These are phyloP conservation scores for Salix caprea DNA, from an alignment of 345 rosid species.

Conservation along the genomic window DNA sequence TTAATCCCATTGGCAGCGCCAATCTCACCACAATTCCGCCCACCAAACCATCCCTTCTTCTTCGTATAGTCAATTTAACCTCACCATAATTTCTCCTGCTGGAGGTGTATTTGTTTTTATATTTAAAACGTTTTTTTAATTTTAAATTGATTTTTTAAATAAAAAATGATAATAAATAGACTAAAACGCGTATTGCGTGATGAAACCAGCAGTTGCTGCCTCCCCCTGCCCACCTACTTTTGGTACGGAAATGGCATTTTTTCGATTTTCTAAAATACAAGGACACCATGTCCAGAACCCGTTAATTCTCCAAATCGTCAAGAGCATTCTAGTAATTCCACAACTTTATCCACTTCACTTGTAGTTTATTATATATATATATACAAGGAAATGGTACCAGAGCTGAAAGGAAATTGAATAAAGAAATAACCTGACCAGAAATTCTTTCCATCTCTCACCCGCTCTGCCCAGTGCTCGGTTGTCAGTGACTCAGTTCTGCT, in stretches of 20 bases:
- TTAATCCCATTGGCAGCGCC: background rate
- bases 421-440: background rate
- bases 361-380: no score
- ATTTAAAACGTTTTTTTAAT: no score
- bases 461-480: background rate
- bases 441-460: background rate
- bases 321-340: background rate
- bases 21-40: background rate
- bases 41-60: background rate
- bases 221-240: background rate
- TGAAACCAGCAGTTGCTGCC: background rate
- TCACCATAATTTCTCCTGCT: background rate
- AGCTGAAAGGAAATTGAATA: no score
- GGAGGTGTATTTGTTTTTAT: no score
- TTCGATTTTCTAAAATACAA: background rate
- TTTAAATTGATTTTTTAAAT: no score
- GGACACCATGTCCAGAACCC: background rate
- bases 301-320: background rate
- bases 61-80: background rate
- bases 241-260: background rate
- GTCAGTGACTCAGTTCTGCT: background rate
- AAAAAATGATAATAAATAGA: no score
- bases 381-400: background rate
- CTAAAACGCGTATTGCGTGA: background rate
- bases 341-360: conserved; percentile 17